Conservation (phyloP, 441 rosid species). For the Rhodomyrtus psidioides region DNA sequence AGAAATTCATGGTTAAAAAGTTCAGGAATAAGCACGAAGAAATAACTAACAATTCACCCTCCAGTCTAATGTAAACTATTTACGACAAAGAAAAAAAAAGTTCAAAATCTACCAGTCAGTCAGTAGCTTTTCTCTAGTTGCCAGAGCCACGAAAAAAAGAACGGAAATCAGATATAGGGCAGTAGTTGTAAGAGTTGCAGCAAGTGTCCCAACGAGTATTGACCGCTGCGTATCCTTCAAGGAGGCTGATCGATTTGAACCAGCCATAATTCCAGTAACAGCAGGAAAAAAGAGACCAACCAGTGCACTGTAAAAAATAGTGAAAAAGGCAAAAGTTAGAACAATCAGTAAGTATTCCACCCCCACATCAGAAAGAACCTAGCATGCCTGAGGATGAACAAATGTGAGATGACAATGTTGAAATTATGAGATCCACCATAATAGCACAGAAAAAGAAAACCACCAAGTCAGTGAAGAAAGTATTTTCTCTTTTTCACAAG, state of each 20-base stretch:
- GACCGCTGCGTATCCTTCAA: constrained; percentile 98
- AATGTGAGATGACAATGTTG: not conserved
- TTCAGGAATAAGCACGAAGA: not conserved
- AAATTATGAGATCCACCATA: not conserved
- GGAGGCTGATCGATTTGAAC: constrained; percentile 95
- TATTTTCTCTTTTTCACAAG: not conserved
- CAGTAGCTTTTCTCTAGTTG: constrained; percentile 82
- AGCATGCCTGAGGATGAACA: not conserved
- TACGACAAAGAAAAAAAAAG: not conserved
- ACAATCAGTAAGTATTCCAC: not conserved
- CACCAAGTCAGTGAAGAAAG: not conserved
- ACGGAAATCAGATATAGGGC: constrained; percentile 67
- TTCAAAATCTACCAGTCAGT: constrained; percentile 70
- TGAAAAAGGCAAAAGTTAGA: constrained; percentile 1
- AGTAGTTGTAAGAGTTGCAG: constrained; percentile 89
- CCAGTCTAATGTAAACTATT: not conserved
- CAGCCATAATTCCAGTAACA: constrained; percentile 99
- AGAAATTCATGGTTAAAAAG: not conserved
- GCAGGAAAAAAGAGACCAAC: constrained; percentile 99
- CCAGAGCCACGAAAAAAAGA: constrained; percentile 80
- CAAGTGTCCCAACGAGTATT: constrained; percentile 89
- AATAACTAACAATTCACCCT: not conserved
- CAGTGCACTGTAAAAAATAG: constrained; percentile 64
- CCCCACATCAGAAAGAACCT: not conserved
- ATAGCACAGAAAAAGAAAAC: not conserved